phyloP scores from a whole-genome alignment of 225 moss, liverwort and hornwort genomes.

The Thuidium tamariscinum region DNA sequence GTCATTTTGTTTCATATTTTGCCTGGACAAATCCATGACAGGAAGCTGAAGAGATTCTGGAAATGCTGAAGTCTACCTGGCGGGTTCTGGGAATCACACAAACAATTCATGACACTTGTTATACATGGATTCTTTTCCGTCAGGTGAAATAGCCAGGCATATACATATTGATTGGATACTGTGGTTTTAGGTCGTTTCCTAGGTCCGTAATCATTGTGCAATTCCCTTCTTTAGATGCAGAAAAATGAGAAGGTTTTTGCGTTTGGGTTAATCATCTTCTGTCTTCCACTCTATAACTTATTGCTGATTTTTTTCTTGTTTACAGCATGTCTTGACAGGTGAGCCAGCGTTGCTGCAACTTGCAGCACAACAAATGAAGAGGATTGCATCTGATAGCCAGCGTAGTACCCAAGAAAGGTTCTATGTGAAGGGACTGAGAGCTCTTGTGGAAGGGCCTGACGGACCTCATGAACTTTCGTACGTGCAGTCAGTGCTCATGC shows the following conservation, averaged over 20 bases:
- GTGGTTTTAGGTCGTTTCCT: neutral
- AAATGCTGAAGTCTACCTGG: conserved; percentile 95
- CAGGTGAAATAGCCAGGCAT: conserved; percentile 33
- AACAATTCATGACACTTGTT: conserved; percentile 86
- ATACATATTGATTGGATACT: neutral
- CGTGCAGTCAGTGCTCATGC: conserved; percentile 84
- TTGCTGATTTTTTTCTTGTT: neutral
- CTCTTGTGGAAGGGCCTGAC: conserved; percentile 53
- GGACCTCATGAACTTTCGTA: conserved; percentile 69
- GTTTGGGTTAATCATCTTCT: neutral
- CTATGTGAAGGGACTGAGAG: conserved; percentile 62
- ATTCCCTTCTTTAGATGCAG: neutral
- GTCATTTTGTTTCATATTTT: neutral
- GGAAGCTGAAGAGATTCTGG: conserved; percentile 91
- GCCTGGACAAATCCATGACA: conserved; percentile 5
- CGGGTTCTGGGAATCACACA: conserved; percentile 84
- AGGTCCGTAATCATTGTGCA: neutral
- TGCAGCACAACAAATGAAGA: conserved; percentile 85
- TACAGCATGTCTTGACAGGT: conserved; percentile 87
- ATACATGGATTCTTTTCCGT: conserved; percentile 94
- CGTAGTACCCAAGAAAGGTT: conserved; percentile 84
- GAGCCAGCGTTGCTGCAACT: conserved; percentile 71
- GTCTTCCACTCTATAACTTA: neutral
- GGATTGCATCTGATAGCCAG: conserved; percentile 83
- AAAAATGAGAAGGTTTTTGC: neutral